A percentile compares a stretch with the other conserved stretches of the same genome.
phyloP scores from a whole-genome alignment of 2,329 filamentous ascomycete genomes.

The Dothistroma pini region DNA sequence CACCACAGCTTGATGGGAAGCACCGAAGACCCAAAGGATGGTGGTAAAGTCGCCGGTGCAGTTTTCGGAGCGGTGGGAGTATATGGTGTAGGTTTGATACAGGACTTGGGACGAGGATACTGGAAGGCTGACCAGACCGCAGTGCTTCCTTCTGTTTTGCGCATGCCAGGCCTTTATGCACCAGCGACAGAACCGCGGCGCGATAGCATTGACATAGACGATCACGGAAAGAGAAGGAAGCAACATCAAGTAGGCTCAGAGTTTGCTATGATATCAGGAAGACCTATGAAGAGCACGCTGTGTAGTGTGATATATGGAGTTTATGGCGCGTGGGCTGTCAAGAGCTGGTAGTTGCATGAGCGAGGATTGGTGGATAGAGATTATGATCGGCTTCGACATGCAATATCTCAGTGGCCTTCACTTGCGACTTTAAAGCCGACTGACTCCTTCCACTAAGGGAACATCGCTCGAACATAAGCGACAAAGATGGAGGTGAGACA shows the following conservation, averaged over 20 bases:
- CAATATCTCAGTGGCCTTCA: background rate
- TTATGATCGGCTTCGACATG: background rate
- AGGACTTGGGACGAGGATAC: background rate
- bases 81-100: constrained; percentile 67
- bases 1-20: constrained; percentile 83
- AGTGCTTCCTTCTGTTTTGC: constrained; percentile 91
- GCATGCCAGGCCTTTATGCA: constrained; percentile 85
- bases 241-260: background rate
- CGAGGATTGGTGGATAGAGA: background rate
- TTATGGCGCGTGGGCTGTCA: background rate
- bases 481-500: background rate
- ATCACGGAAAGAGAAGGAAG: background rate
- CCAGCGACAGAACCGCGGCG: constrained; percentile 59
- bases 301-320: background rate
- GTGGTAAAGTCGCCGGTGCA: constrained; percentile 72
- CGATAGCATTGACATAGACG: background rate
- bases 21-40: constrained; percentile 59
- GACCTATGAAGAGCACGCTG: background rate
- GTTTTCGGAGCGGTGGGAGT: constrained; percentile 86
- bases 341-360: background rate
- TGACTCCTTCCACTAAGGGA: too few relatives aligned
- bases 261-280: background rate
- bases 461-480: too few relatives aligned
- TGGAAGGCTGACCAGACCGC: constrained; percentile 3
- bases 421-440: background rate